These are phyloP conservation scores for Paradendryphiella salina DNA, from an alignment of 2,329 filamentous ascomycete species.

Conservation along the genomic window DNA sequence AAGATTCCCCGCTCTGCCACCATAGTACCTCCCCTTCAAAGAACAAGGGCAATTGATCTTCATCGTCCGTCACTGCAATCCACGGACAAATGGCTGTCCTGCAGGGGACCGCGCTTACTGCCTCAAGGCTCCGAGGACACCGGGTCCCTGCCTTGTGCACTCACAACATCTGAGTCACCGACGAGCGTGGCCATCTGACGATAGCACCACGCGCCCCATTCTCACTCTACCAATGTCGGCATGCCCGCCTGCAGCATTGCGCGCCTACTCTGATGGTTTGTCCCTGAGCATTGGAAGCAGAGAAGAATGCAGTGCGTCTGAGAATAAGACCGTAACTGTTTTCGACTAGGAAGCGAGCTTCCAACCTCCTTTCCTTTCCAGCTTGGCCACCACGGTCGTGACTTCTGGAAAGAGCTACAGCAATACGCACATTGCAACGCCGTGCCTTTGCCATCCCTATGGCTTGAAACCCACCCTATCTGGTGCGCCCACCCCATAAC, in stretches of 20 bases:
- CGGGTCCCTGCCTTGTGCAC: slow-evolving; percentile 5
- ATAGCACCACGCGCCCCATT: slow-evolving; percentile 2
- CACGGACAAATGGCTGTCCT: slow-evolving; percentile 1
- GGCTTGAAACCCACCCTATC: slow-evolving; percentile 11
- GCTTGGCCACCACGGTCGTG: slow-evolving; percentile 31
- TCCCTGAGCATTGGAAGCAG: not conserved
- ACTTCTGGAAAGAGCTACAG: slow-evolving; percentile 26
- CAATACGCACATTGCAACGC: slow-evolving; percentile 21
- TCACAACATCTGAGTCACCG: not conserved
- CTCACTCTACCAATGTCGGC: not conserved
- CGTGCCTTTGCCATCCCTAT: slow-evolving; percentile 13
- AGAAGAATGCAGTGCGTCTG: not conserved
- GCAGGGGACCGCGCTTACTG: not conserved
- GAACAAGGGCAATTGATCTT: slow-evolving; percentile 2
- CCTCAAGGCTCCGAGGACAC: not conserved
- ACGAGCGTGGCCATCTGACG: not conserved
- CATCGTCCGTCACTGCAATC: not conserved
- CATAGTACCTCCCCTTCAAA: slow-evolving; percentile 20
- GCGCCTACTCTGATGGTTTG: not conserved
- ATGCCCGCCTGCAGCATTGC: not conserved
- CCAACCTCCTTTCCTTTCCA: not conserved
- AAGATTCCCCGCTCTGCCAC: slow-evolving; percentile 18
- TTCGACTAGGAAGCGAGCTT: slow-evolving; percentile 4
- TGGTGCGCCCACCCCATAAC: slow-evolving; percentile 7
- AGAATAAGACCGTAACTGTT: not conserved